Base-by-base conservation (phyloP, 257 asterid species). In the Solanum pimpinellifolium region DNA sequence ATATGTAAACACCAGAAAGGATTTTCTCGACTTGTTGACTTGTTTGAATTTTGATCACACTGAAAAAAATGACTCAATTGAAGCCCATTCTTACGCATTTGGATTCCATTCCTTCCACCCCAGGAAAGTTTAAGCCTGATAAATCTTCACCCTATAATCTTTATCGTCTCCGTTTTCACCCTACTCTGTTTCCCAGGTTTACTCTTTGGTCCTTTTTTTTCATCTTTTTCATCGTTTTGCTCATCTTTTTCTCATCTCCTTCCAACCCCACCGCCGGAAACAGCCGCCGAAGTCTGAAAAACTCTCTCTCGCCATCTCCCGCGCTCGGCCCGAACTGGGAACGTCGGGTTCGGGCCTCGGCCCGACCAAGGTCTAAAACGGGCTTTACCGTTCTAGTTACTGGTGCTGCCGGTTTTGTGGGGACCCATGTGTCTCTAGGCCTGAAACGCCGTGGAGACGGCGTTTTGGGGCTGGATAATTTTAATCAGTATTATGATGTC, bases 381-480 rank as follows among this genome's bases (percentile, higher is more conserved):
- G 96, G 96, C 9, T 74, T 92, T 75, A 90, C 94, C 3, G 94
- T 95, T 31, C 92, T 95, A 1, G 98, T 95, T 47, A 95, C 98
- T 25, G 98, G 98, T 85, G 98, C 98, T 29, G 96, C 95, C 1
- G 98, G 98, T 0, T 95, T 95, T 86, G 98, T 95, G 13, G 98
- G 98, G 10, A 81, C 92, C 87, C 98, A 95, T 42, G 97, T 92
- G 70, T 92, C 98, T 1, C 44, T 90, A n/a, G 90, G 93, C 5
- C 88, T 95, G 13, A 94, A 93, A 86, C 89, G 90, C 2, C 94
- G 98, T 0, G 98, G 98, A 5, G 98, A 95, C 23, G 98, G 98
- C 16, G 98, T 95, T 5, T 92, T 95, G 7, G 98, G 98, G 68
- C 89, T 95, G 66, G 98, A 95, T 70, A 95, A 94, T 87, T 95